phyloP scores from a whole-genome alignment of 345 rosid species.

The Pseudoturritis turrita region DNA sequence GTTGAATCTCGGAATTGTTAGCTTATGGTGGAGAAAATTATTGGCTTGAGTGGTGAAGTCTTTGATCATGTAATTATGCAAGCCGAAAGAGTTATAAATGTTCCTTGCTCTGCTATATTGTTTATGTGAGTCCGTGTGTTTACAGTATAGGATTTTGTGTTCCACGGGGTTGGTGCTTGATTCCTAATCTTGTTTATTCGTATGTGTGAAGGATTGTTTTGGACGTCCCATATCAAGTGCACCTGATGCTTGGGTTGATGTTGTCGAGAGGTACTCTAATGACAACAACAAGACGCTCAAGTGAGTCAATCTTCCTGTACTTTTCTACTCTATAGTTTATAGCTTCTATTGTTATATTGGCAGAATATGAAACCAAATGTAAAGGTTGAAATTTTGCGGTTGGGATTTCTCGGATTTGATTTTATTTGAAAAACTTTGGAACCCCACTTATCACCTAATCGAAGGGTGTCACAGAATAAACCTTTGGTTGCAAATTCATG shows the following conservation, averaged over 20 bases:
- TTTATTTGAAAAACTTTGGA: not conserved
- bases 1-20: not conserved
- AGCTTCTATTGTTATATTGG: not conserved
- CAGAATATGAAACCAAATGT: not conserved
- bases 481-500: slow-evolving; percentile 8
- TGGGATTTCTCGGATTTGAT: not conserved
- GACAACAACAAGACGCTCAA: slow-evolving; percentile 80
- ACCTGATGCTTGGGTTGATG: slow-evolving; percentile 89
- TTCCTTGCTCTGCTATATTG: not conserved
- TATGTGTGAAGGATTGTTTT: slow-evolving; percentile 64
- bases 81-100: not conserved
- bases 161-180: not conserved
- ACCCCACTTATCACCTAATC: not conserved
- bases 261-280: slow-evolving; percentile 73
- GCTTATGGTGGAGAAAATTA: not conserved
- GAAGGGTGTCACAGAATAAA: not conserved
- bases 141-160: not conserved
- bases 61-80: not conserved
- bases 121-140: not conserved
- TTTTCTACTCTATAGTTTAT: not conserved
- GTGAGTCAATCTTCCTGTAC: slow-evolving; percentile 37
- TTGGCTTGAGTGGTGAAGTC: not conserved
- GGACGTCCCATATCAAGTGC: slow-evolving; percentile 83
- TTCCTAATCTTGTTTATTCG: not conserved
- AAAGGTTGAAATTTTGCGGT: not conserved